A percentile compares a stretch with the other conserved stretches of the same genome.
These are phyloP conservation scores for Fusarium xylarioides DNA, from an alignment of 2,329 filamentous ascomycete species.

Conservation along the genomic window DNA sequence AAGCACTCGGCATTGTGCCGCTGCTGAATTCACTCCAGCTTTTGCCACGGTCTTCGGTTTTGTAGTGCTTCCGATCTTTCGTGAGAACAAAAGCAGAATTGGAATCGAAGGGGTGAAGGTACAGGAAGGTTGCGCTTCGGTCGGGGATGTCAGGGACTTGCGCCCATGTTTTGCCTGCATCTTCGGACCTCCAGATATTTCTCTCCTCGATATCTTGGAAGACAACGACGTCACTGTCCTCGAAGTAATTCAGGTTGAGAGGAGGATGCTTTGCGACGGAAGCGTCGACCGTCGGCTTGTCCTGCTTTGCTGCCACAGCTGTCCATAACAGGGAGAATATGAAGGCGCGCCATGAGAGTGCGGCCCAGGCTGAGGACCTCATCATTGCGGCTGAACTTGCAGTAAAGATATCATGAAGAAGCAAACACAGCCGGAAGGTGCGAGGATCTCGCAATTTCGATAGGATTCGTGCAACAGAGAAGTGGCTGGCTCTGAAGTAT, in stretches of 20 bases:
- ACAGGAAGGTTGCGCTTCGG: constrained; percentile 68
- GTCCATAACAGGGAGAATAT: constrained; percentile 59
- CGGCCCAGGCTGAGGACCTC: constrained; percentile 61
- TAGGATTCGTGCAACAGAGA: not conserved
- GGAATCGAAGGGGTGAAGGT: constrained; percentile 81
- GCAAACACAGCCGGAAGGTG: constrained; percentile 6
- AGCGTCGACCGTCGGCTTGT: constrained; percentile 71
- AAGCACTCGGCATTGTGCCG: constrained; percentile 64
- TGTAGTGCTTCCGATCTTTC: constrained; percentile 75
- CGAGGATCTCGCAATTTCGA: constrained; percentile 10
- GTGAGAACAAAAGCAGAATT: constrained; percentile 85
- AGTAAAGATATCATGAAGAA: constrained; percentile 55
- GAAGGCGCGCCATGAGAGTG: constrained; percentile 59
- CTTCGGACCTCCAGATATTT: constrained; percentile 78
- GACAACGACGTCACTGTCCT: constrained; percentile 84
- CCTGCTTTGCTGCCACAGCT: constrained; percentile 63
- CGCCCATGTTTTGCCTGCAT: constrained; percentile 84
- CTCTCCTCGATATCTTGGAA: constrained; percentile 72
- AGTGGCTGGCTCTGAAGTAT: constrained; percentile 11
- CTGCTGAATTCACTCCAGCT: constrained; percentile 81
- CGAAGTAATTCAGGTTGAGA: constrained; percentile 83
- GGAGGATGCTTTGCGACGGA: constrained; percentile 74
- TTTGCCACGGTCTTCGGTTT: constrained; percentile 83
- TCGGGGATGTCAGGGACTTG: constrained; percentile 71
- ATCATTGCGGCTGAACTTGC: constrained; percentile 56